These are phyloP conservation scores for Phytophthora chlamydospora DNA, from an alignment of 352 stramenopile species.

Conservation along the genomic window DNA sequence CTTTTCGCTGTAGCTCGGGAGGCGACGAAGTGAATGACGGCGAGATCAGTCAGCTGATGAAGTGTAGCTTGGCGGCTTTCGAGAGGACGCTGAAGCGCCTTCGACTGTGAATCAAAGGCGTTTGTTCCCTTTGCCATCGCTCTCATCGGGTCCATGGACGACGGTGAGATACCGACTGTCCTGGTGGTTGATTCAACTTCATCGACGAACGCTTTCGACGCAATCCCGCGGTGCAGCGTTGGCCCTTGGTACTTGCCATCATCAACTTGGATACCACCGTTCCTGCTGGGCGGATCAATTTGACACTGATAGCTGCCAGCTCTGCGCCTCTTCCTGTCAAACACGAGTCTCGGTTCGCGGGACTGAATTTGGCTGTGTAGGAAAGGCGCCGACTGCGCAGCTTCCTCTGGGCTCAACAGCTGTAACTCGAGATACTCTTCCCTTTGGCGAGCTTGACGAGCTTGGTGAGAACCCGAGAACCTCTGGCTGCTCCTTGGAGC, in stretches of 20 bases:
- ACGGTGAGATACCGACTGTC: neutral
- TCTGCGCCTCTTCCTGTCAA: constrained; percentile 6
- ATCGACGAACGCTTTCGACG: neutral
- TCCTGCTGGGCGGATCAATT: neutral
- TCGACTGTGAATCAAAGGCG: neutral
- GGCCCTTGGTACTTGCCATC: neutral
- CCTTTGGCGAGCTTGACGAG: neutral
- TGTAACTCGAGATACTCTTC: constrained; percentile 4
- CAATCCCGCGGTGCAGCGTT: neutral
- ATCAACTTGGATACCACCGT: neutral
- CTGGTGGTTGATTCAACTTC: neutral
- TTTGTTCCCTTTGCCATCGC: neutral
- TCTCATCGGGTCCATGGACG: neutral
- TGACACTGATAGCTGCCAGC: neutral
- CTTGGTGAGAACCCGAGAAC: neutral
- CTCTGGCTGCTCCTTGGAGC: neutral
- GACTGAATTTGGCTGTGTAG: constrained; percentile 4
- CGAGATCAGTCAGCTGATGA: constrained; percentile 15
- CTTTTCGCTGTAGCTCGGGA: neutral
- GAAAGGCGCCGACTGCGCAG: constrained; percentile 1
- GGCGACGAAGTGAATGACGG: constrained; percentile 12
- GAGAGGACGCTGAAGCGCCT: neutral
- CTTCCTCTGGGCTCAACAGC: constrained; percentile 7
- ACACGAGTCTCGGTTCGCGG: constrained; percentile 7
- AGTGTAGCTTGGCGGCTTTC: neutral